These are phyloP conservation scores for Agrostemma githago DNA, from an alignment of 148 eudicot genomes.

Conservation along the genomic window DNA sequence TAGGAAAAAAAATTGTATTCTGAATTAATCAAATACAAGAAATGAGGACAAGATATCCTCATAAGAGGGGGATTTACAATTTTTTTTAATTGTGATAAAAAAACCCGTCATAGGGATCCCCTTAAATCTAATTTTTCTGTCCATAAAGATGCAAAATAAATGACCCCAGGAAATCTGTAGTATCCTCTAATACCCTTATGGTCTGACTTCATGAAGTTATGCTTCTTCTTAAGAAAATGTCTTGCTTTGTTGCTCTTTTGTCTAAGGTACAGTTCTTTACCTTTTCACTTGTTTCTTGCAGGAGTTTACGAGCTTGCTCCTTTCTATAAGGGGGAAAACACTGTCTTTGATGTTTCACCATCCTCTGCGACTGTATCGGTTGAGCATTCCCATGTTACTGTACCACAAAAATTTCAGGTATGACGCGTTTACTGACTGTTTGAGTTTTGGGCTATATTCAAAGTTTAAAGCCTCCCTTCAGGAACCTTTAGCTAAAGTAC, in stretches of 20 bases:
- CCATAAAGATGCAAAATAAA: neutral
- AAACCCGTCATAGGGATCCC: neutral
- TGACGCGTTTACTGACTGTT: slow-evolving; percentile 12
- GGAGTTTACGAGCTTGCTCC: slow-evolving; percentile 88
- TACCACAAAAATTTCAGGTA: slow-evolving; percentile 89
- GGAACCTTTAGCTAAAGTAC: neutral
- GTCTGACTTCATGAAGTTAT: neutral
- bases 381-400: slow-evolving; percentile 71
- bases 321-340: slow-evolving; percentile 91
- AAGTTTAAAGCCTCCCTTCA: neutral
- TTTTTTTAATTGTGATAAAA: neutral
- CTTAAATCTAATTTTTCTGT: neutral
- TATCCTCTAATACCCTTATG: neutral
- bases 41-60: neutral
- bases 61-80: neutral
- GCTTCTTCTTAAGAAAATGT: neutral
- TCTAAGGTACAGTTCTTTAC: slow-evolving; percentile 10
- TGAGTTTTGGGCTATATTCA: neutral
- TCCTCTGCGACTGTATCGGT: slow-evolving; percentile 61
- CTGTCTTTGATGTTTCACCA: slow-evolving; percentile 95
- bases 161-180: neutral
- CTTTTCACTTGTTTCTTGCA: slow-evolving; percentile 35
- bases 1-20: neutral
- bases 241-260: neutral
- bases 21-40: neutral